Conservation (phyloP, 352 stramenopile genomes). For the Pythium coloratum region DNA sequence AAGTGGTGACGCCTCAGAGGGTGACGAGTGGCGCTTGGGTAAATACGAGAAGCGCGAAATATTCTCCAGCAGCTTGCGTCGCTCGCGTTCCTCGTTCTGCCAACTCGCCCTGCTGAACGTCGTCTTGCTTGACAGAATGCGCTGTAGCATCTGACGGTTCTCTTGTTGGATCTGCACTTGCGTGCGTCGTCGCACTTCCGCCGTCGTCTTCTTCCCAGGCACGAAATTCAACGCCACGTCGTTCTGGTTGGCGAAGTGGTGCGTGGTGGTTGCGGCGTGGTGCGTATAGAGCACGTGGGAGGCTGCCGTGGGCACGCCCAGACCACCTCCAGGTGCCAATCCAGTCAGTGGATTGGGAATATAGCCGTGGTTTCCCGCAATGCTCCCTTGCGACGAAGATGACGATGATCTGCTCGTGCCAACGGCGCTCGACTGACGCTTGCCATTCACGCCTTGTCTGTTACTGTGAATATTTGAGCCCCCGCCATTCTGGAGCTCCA, state of each 20-base stretch:
- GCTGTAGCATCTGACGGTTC: conserved; percentile 51
- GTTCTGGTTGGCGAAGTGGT: conserved; percentile 55
- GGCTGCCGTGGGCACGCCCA: conserved; percentile 31
- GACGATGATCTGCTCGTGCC: not conserved
- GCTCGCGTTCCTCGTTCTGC: conserved; percentile 41
- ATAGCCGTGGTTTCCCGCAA: not conserved
- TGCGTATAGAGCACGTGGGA: conserved; percentile 54
- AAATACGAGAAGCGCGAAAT: conserved; percentile 41
- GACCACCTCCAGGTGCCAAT: conserved; percentile 13
- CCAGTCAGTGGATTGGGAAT: not conserved
- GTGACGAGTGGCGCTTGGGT: conserved; percentile 4
- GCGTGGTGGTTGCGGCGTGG: conserved; percentile 43
- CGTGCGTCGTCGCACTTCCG: conserved; percentile 28
- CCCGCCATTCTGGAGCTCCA: conserved; percentile 38
- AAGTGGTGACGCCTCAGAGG: not conserved
- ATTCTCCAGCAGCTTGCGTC: conserved; percentile 38
- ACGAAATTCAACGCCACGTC: conserved; percentile 39
- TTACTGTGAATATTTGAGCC: not conserved
- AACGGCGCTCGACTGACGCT: conserved; percentile 5
- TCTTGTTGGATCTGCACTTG: conserved; percentile 47
- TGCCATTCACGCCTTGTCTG: not conserved
- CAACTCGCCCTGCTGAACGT: conserved; percentile 42
- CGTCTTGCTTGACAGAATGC: conserved; percentile 46
- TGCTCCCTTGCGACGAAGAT: not conserved
- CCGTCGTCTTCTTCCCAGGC: conserved; percentile 23